Evolutionary conservation across 1,284 basidiomycete genomes (phyloP), one percentile per base, ranked within the genome.

Genomic region (Coriolopsis trogii): DNA sequence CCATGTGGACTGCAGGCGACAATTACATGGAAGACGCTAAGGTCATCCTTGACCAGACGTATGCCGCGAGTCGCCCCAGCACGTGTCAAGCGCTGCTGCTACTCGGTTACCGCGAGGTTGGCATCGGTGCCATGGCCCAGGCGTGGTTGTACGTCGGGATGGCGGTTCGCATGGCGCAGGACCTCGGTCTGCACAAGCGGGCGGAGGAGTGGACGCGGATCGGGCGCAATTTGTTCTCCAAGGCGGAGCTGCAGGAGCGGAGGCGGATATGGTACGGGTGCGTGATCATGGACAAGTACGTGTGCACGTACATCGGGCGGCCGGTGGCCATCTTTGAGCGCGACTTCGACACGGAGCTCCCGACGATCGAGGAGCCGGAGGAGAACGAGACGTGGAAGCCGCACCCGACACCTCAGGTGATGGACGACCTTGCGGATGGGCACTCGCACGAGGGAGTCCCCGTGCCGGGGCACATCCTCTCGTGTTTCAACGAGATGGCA

Each of bases 1-100:
- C 74, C n/a, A 91, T 92, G 84, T 94, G 91, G 91, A 75, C 77
- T 10, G 89, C 89, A 0, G 92, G 91, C 6, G 89, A 93, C 63
- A 72, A 79, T 34, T 93, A 86, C 67, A 75, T 91, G 29, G 76
- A 82, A 51, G 71, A 77, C 44, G 92, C 91, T 15, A 90, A 90
- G 63, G 67, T 72, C 16, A 71, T 91, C n/a, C 74, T 93, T 12
- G 81, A 87, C 66, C 72, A 72, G 46, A 77, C 81, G 3, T 90
- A 89, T 60, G 80, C 86, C 1, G 79, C 79, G 16, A 85, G 71
- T 73, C 70, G 82, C 13, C 78, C 89, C 8, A 80, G 82, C 20
- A 91, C 87, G 0, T 85, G 85, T 46, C 91, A 93, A 65, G 84
- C 91, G 6, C 70, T 94, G 21, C 74, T 94, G 4, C 75, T 94